Evolutionary conservation across 768 basidiomycete species (phyloP).

Genomic region (Macrocybe gigantea): DNA sequence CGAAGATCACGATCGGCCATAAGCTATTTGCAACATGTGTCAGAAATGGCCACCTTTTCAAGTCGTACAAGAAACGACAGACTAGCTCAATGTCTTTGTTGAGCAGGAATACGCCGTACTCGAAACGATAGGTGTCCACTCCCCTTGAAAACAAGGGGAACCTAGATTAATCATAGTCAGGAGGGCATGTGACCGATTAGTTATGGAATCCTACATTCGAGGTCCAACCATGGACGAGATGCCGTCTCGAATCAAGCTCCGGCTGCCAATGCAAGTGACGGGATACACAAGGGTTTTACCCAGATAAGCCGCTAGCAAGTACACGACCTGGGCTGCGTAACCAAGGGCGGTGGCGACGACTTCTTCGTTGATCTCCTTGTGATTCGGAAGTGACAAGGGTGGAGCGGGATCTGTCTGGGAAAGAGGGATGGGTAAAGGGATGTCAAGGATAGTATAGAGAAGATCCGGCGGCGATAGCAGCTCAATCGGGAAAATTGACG

Average conservation of each 20-base stretch:
- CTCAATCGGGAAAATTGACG: conserved; percentile 84
- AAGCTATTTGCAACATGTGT: conserved; percentile 43
- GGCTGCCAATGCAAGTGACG: conserved; percentile 83
- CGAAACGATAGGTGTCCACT: conserved; percentile 94
- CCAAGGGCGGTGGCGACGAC: conserved; percentile 85
- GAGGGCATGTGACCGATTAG: neutral
- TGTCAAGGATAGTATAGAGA: conserved; percentile 81
- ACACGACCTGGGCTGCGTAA: conserved; percentile 82
- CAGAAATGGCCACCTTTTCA: conserved; percentile 4
- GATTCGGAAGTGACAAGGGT: conserved; percentile 59
- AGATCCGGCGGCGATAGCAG: conserved; percentile 78
- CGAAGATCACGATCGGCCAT: conserved; percentile 88
- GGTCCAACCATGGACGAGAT: conserved; percentile 96
- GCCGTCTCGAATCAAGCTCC: conserved; percentile 86
- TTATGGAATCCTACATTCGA: conserved; percentile 59
- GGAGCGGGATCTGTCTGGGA: conserved; percentile 76
- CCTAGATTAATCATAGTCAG: conserved; percentile 34
- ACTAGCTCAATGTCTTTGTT: conserved; percentile 99
- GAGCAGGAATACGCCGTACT: conserved; percentile 93
- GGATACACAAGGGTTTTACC: conserved; percentile 81
- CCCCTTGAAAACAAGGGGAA: conserved; percentile 94
- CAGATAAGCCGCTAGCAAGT: conserved; percentile 74
- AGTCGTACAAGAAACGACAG: conserved; percentile 13
- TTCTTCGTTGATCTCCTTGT: conserved; percentile 78
- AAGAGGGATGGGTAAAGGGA: conserved; percentile 88